phyloP scores from a whole-genome alignment of 441 rosid genomes.

The Populus hybrid region DNA sequence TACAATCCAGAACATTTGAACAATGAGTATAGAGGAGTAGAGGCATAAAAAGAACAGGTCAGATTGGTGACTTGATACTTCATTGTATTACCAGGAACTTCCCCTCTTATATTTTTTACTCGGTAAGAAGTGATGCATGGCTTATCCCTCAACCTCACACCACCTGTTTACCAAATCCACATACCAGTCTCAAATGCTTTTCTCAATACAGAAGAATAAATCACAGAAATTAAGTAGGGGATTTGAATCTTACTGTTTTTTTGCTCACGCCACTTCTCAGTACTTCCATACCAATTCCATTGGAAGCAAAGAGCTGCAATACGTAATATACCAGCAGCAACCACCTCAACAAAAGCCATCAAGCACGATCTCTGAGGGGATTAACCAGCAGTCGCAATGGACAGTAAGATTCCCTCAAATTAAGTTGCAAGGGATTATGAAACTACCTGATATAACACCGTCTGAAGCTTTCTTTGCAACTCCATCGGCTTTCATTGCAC shows the following conservation, averaged over 20 bases:
- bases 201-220: neutral
- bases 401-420: slow-evolving; percentile 55
- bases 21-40: no score
- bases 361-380: slow-evolving; percentile 76
- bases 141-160: no score
- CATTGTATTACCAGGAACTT: no score
- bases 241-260: slow-evolving; percentile 24
- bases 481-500: slow-evolving; percentile 74
- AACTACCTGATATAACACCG: slow-evolving; percentile 71
- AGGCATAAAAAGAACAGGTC: no score
- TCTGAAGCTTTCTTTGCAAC: slow-evolving; percentile 71
- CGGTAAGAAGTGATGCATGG: no score
- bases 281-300: slow-evolving; percentile 79
- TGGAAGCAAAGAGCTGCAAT: slow-evolving; percentile 62
- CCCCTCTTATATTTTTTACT: no score
- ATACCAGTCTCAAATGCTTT: no score
- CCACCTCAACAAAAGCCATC: slow-evolving; percentile 80
- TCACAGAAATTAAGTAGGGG: neutral
- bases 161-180: no score
- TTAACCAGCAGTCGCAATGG: slow-evolving; percentile 70
- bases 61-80: no score
- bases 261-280: slow-evolving; percentile 56
- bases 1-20: no score
- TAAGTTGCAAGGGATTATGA: slow-evolving; percentile 71
- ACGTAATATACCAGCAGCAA: slow-evolving; percentile 44